Conservation (phyloP, 2,329 filamentous ascomycete genomes). For the Graphiopsis chlorocephala region DNA sequence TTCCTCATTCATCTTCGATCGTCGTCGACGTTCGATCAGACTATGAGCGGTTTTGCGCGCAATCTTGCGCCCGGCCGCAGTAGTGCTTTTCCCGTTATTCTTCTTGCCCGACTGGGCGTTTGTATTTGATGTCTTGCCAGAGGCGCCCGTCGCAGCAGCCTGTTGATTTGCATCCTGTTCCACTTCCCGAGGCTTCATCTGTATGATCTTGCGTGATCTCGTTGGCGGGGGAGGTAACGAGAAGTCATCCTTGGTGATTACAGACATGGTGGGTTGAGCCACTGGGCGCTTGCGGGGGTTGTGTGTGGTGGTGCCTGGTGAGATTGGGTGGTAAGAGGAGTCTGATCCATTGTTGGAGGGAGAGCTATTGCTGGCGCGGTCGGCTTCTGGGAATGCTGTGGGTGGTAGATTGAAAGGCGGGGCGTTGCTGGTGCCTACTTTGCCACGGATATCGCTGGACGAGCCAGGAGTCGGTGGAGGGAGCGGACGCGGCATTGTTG, state of each 20-base stretch:
- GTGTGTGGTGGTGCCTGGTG: slow-evolving; percentile 40
- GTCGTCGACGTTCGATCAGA: slow-evolving; percentile 81
- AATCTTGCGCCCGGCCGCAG: slow-evolving; percentile 87
- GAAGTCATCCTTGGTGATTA: slow-evolving; percentile 61
- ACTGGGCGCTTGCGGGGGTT: slow-evolving; percentile 19
- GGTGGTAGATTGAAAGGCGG: slow-evolving; percentile 73
- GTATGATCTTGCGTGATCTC: slow-evolving; percentile 90
- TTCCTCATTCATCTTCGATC: slow-evolving; percentile 99
- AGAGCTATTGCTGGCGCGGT: slow-evolving; percentile 48
- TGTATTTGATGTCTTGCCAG: slow-evolving; percentile 21
- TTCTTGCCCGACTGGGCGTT: slow-evolving; percentile 53
- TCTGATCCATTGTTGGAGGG: slow-evolving; percentile 49
- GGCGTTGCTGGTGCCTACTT: slow-evolving; percentile 56
- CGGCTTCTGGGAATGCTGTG: slow-evolving; percentile 58
- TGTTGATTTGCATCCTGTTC: slow-evolving; percentile 25
- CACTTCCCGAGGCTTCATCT: slow-evolving; percentile 75
- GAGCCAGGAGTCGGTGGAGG: slow-evolving; percentile 75
- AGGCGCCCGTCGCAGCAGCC: slow-evolving; percentile 14
- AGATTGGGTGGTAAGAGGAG: slow-evolving; percentile 50
- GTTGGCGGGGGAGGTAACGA: slow-evolving; percentile 88
- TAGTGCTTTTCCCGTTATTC: slow-evolving; percentile 68
- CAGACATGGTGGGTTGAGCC: slow-evolving; percentile 11
- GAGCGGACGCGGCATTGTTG: slow-evolving; percentile 61
- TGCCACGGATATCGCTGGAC: slow-evolving; percentile 73
- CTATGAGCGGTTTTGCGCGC: slow-evolving; percentile 95